These are phyloP conservation scores for Picochlorum sp. DNA, from an alignment of 139 green algal species.

Conservation along the genomic window DNA sequence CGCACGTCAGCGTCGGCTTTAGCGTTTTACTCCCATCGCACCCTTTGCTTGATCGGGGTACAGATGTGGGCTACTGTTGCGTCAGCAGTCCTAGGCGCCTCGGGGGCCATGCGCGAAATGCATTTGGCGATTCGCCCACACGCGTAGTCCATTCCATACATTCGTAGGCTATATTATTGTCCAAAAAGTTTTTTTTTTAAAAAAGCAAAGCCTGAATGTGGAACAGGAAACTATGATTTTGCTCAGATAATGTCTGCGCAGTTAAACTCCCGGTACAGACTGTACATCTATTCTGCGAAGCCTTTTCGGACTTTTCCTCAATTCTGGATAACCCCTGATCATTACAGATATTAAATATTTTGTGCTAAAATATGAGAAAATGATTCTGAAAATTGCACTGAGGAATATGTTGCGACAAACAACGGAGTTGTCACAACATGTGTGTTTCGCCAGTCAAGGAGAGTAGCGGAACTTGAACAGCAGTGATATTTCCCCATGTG, in stretches of 20 bases:
- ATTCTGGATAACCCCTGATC: not conserved
- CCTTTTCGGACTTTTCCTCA: not conserved
- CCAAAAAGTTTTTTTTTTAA: no score
- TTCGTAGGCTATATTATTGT: not conserved
- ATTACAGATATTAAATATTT: not conserved
- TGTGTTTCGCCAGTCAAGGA: not conserved
- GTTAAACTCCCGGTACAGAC: not conserved
- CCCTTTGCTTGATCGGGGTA: not conserved
- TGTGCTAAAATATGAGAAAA: not conserved
- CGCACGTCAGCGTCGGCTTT: not conserved
- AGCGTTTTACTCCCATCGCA: not conserved
- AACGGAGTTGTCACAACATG: not conserved
- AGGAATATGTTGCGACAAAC: not conserved
- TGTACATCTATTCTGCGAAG: not conserved
- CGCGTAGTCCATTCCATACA: not conserved
- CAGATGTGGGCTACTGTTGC: not conserved
- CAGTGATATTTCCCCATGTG: no score
- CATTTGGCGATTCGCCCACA: not conserved
- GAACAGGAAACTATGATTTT: not conserved
- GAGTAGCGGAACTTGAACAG: not conserved
- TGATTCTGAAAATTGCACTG: not conserved
- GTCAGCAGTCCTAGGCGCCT: constrained; percentile 1
- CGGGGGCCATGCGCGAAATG: not conserved
- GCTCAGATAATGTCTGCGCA: not conserved
- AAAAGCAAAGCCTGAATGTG: not conserved